phyloP scores from a whole-genome alignment of 2,329 filamentous ascomycete species.

The Ophiostoma australiae region DNA sequence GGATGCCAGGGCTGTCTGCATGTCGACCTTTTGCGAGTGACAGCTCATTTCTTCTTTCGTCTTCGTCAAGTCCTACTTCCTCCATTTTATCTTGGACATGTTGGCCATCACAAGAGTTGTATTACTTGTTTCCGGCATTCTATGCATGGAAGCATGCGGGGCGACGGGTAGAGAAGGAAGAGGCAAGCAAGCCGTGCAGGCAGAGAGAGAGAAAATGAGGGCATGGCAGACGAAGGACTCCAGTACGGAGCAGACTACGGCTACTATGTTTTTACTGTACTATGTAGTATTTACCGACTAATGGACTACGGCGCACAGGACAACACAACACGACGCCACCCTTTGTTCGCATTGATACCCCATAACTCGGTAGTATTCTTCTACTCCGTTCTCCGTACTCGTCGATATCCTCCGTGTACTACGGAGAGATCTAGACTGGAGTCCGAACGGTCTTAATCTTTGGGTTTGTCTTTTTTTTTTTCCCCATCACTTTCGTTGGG shows the following conservation, averaged over 20 bases:
- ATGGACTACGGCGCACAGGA: neutral
- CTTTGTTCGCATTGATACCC: neutral
- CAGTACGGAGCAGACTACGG: too few relatives aligned
- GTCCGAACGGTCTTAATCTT: neutral
- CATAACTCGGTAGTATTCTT: slow-evolving; percentile 4
- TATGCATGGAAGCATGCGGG: slow-evolving; percentile 12
- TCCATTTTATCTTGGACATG: neutral
- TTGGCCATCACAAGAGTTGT: neutral
- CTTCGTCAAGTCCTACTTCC: neutral
- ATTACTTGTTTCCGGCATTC: neutral
- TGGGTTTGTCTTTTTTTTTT: neutral
- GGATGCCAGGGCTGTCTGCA: slow-evolving; percentile 1
- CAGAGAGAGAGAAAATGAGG: neutral
- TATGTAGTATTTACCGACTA: too few relatives aligned
- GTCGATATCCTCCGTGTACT: neutral
- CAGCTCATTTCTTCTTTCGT: neutral
- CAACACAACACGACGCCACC: neutral
- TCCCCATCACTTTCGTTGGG: neutral
- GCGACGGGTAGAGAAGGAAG: neutral
- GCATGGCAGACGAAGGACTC: neutral
- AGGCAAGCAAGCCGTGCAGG: neutral
- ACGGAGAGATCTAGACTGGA: slow-evolving; percentile 3
- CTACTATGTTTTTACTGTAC: too few relatives aligned
- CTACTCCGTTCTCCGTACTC: slow-evolving; percentile 4
- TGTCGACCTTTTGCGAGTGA: neutral